Percentiles rank a stretch among this genome's conserved stretches.
phyloP scores from a whole-genome alignment of 2,329 filamentous ascomycete species.

The Phialophora expanda region DNA sequence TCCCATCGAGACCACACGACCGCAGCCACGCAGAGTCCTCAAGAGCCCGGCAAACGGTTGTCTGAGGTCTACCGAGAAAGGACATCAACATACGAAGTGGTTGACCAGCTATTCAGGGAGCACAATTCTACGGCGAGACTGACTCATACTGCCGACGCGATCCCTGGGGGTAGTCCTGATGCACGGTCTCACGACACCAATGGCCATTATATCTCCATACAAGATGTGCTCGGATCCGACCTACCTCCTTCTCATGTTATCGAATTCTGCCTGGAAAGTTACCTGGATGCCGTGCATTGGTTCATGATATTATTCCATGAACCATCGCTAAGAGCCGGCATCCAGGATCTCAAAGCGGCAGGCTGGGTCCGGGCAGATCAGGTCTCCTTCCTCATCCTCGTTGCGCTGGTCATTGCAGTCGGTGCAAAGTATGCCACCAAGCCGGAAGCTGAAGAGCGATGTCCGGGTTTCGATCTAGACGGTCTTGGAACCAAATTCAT shows the following conservation, averaged over 20 bases:
- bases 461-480: constrained; percentile 33
- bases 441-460: constrained; percentile 25
- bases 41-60: constrained; percentile 13
- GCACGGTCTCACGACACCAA: constrained; percentile 18
- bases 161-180: constrained; percentile 31
- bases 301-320: constrained; percentile 53
- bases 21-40: constrained; percentile 6
- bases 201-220: constrained; percentile 23
- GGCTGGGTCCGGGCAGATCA: constrained; percentile 45
- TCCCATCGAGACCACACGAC: constrained; percentile 1
- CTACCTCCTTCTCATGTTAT: constrained; percentile 44
- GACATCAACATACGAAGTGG: constrained; percentile 31
- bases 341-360: constrained; percentile 44
- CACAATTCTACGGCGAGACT: constrained; percentile 22
- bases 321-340: constrained; percentile 46
- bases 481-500: constrained; percentile 22
- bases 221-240: constrained; percentile 40
- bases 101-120: constrained; percentile 34
- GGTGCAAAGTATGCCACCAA: constrained; percentile 48
- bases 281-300: constrained; percentile 53
- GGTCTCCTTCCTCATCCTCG: constrained; percentile 47
- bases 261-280: constrained; percentile 47
- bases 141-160: constrained; percentile 25
- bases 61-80: constrained; percentile 28
- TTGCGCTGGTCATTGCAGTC: constrained; percentile 48